phyloP scores from a whole-genome alignment of 2,329 filamentous ascomycete species.

The Huntiella abstrusa region DNA sequence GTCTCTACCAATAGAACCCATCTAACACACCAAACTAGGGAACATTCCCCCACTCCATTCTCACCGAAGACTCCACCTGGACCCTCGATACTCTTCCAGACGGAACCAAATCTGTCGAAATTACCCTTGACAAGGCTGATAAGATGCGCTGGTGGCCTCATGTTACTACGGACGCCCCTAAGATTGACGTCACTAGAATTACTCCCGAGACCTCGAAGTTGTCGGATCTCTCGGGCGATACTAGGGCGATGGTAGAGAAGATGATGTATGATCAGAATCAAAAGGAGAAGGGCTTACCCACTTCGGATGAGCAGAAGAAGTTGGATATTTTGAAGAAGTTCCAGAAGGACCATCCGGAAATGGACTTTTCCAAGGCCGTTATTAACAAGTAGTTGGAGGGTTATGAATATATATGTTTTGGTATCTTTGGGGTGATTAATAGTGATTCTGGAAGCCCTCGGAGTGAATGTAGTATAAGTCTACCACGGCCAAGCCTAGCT shows the following conservation, averaged over 20 bases:
- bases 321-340: conserved; percentile 84
- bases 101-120: conserved; percentile 48
- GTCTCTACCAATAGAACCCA: background rate
- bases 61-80: conserved; percentile 83
- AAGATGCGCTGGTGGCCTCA: conserved; percentile 98
- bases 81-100: conserved; percentile 57
- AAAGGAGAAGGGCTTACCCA: conserved; percentile 79
- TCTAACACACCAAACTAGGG: conserved; percentile 39
- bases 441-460: no score
- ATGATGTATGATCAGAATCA: conserved; percentile 99
- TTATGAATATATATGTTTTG: conserved; percentile 16
- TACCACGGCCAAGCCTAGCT: no score
- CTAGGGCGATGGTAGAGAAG: conserved; percentile 95
- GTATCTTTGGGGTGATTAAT: no score
- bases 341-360: conserved; percentile 57
- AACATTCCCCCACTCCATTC: conserved; percentile 61
- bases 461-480: no score
- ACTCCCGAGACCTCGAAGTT: conserved; percentile 82
- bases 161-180: conserved; percentile 68
- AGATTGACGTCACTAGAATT: conserved; percentile 91
- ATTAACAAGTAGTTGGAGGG: conserved; percentile 21
- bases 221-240: conserved; percentile 85
- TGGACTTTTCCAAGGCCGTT: conserved; percentile 55
- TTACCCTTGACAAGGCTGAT: conserved; percentile 89
- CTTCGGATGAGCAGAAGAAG: conserved; percentile 92